These are phyloP conservation scores for Ceratobasidium sp. DNA, from an alignment of 1,284 basidiomycete species.

Conservation along the genomic window DNA sequence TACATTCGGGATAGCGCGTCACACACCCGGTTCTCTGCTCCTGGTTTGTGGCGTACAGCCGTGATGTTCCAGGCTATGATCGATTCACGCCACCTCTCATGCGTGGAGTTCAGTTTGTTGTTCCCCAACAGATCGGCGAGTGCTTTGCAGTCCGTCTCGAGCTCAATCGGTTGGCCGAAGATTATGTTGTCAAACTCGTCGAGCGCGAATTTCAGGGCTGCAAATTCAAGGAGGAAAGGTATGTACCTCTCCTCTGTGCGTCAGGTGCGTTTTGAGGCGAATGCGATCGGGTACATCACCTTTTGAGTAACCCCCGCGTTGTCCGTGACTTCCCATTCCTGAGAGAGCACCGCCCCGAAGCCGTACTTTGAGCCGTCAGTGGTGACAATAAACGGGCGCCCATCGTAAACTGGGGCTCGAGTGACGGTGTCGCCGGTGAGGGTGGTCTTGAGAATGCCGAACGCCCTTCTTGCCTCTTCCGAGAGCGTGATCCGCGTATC, in stretches of 20 bases:
- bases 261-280: constrained; percentile 49
- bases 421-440: constrained; percentile 56
- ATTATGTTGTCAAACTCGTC: constrained; percentile 49
- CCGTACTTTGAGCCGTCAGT: constrained; percentile 57
- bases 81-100: constrained; percentile 45
- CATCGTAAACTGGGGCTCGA: constrained; percentile 54
- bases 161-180: constrained; percentile 47
- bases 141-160: constrained; percentile 51
- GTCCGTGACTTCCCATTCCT: constrained; percentile 18
- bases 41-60: constrained; percentile 45
- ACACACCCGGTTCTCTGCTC: constrained; percentile 45
- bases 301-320: not conserved
- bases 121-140: constrained; percentile 48
- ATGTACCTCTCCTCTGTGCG: constrained; percentile 48
- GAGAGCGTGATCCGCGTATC: constrained; percentile 51
- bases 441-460: constrained; percentile 54
- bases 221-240: constrained; percentile 52
- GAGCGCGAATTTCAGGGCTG: constrained; percentile 50
- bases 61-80: constrained; percentile 42
- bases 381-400: constrained; percentile 56
- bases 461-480: constrained; percentile 54
- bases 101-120: constrained; percentile 37
- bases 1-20: constrained; percentile 56
- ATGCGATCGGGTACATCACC: constrained; percentile 49
- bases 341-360: constrained; percentile 54